These are phyloP conservation scores for Lactarius vividus DNA, from an alignment of 768 basidiomycete species.

Conservation along the genomic window DNA sequence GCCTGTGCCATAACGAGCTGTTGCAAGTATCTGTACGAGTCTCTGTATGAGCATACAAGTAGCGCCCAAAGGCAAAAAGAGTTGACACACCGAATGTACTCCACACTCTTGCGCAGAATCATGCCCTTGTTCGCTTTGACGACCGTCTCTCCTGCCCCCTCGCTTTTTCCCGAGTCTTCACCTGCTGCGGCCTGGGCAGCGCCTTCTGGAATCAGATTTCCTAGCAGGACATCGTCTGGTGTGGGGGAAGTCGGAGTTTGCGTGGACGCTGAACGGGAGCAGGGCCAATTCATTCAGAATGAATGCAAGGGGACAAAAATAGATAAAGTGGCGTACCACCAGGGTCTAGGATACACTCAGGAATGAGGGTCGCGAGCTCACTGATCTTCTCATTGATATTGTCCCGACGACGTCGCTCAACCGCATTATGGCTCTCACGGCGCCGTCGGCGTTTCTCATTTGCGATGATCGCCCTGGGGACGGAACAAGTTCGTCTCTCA, in stretches of 20 bases:
- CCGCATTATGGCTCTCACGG: conserved; percentile 88
- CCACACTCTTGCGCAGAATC: conserved; percentile 71
- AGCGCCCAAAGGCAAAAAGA: background rate
- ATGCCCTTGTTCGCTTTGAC: conserved; percentile 95
- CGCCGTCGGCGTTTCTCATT: conserved; percentile 79
- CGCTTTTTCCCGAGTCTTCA: conserved; percentile 33
- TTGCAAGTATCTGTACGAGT: conserved; percentile 62
- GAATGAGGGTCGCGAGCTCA: conserved; percentile 85
- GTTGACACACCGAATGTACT: conserved; percentile 42
- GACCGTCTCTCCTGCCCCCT: conserved; percentile 39
- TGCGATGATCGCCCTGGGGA: conserved; percentile 50
- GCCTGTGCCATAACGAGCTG: conserved; percentile 82
- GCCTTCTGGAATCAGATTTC: conserved; percentile 24
- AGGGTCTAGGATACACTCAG: conserved; percentile 77
- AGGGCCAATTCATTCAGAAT: background rate
- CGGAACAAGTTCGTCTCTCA: background rate
- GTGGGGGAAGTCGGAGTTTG: conserved; percentile 28
- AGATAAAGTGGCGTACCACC: conserved; percentile 36
- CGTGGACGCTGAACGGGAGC: conserved; percentile 5
- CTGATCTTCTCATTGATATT: conserved; percentile 96
- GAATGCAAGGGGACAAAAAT: background rate
- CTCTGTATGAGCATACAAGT: background rate
- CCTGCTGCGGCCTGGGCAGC: conserved; percentile 8
- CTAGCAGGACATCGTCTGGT: conserved; percentile 28
- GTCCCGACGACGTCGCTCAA: conserved; percentile 82